A percentile compares a stretch with the other conserved stretches of the same genome.
phyloP scores from a whole-genome alignment of 345 rosid species.

The Cardamine occulta region DNA sequence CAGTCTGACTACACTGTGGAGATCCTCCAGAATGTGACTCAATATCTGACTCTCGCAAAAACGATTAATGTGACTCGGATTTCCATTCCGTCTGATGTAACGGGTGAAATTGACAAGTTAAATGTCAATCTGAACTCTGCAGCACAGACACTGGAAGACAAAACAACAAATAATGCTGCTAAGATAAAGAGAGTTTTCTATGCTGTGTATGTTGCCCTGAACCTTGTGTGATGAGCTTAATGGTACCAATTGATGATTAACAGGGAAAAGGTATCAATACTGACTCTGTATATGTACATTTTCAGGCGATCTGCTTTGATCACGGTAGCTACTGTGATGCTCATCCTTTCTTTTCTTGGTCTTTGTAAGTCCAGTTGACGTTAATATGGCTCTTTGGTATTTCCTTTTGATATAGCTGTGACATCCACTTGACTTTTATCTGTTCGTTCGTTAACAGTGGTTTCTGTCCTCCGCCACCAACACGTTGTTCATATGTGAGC shows the following conservation, averaged over 20 bases:
- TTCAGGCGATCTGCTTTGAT: conserved; percentile 82
- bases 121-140: conserved; percentile 72
- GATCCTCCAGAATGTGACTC: conserved; percentile 82
- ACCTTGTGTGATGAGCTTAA: conserved; percentile 24
- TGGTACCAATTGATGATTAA: background rate
- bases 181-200: conserved; percentile 69
- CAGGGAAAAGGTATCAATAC: background rate
- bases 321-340: conserved; percentile 84
- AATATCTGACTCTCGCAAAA: conserved; percentile 86
- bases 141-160: conserved; percentile 67
- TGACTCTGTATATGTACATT: conserved; percentile 26
- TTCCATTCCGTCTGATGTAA: conserved; percentile 69
- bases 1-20: conserved; percentile 91
- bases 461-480: conserved; percentile 71
- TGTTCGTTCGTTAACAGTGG: conserved; percentile 52
- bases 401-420: conserved; percentile 15
- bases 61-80: conserved; percentile 79
- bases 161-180: conserved; percentile 70
- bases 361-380: conserved; percentile 62
- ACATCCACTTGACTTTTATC: conserved; percentile 15
- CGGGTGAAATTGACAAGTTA: conserved; percentile 79
- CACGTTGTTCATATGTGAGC: conserved; percentile 83
- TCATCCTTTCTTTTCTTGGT: conserved; percentile 79
- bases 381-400: conserved; percentile 1
- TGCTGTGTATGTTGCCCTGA: conserved; percentile 62